phyloP scores from a whole-genome alignment of 176 grass and related monocot genomes.

The Juncus inflexus region DNA sequence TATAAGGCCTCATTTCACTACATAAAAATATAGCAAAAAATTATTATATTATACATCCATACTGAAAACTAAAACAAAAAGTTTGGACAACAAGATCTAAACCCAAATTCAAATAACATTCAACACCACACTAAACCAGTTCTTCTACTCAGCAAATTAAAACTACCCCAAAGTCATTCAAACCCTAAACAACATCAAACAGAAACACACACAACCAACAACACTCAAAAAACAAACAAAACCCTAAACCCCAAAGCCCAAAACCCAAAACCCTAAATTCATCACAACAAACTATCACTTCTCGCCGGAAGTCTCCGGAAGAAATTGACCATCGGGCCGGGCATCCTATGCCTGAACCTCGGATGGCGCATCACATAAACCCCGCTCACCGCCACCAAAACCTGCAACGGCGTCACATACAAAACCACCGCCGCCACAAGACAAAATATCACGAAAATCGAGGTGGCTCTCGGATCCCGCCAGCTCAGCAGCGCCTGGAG shows the following conservation, averaged over 20 bases:
- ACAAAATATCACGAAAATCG: constrained; percentile 83
- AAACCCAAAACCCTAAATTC: background rate
- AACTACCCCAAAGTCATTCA: too few species aligned
- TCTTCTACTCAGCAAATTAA: too few species aligned
- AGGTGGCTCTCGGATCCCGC: constrained; percentile 85
- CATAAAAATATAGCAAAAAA: too few species aligned
- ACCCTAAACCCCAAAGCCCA: constrained; percentile 7
- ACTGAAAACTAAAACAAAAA: too few species aligned
- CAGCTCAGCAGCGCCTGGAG: constrained; percentile 90
- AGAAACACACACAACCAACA: background rate
- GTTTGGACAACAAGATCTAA: background rate
- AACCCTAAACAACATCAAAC: background rate
- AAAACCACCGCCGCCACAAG: constrained; percentile 66
- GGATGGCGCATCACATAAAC: constrained; percentile 90
- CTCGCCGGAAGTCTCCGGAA: constrained; percentile 76
- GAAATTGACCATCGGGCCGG: constrained; percentile 70
- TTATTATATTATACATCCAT: too few species aligned
- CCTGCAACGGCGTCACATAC: constrained; percentile 81
- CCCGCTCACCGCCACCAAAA: constrained; percentile 66
- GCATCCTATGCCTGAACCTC: constrained; percentile 80
- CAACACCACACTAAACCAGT: too few species aligned
- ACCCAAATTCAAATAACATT: background rate
- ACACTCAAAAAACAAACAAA: background rate
- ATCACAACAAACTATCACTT: constrained; percentile 83
- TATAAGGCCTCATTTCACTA: too few species aligned